Evolutionary conservation across 2,329 filamentous ascomycete genomes (phyloP).

Genomic region (Stachybotrys echinatus): DNA sequence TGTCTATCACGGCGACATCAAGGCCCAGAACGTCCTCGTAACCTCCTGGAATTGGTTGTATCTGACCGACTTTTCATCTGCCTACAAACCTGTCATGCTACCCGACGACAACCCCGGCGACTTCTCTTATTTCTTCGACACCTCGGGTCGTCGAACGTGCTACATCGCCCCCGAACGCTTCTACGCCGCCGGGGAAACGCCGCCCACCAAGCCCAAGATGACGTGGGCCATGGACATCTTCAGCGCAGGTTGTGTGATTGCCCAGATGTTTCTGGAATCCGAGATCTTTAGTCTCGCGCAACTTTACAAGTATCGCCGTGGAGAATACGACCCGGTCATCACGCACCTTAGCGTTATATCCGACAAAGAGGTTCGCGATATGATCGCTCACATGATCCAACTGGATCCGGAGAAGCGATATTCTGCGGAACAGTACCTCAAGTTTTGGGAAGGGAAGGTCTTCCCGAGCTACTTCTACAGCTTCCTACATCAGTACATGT

Average conservation of each 20-base stretch:
- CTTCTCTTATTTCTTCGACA: conserved; percentile 97
- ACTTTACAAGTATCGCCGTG: conserved; percentile 87
- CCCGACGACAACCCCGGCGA: conserved; percentile 96
- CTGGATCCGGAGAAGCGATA: conserved; percentile 88
- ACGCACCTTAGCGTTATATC: conserved; percentile 81
- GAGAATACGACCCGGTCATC: conserved; percentile 84
- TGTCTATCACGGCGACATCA: conserved; percentile 96
- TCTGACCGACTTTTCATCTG: conserved; percentile 92
- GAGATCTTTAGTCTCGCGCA: conserved; percentile 98
- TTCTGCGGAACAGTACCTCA: conserved; percentile 87
- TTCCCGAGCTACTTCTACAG: conserved; percentile 97
- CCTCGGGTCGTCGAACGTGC: conserved; percentile 83
- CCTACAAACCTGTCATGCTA: conserved; percentile 89
- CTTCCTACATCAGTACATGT: conserved; percentile 97
- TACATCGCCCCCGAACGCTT: conserved; percentile 95
- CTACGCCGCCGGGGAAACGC: conserved; percentile 62
- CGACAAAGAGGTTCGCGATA: conserved; percentile 77
- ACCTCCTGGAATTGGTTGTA: conserved; percentile 99
- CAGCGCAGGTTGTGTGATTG: conserved; percentile 93
- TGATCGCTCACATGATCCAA: conserved; percentile 95
- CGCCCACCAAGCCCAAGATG: conserved; percentile 54
- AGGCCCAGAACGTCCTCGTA: conserved; percentile 93
- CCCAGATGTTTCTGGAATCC: conserved; percentile 89
- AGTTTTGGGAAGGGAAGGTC: conserved; percentile 85
- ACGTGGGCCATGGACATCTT: conserved; percentile 99